These are phyloP conservation scores for Pleurotus tuoliensis DNA, from an alignment of 768 basidiomycete species.

Conservation along the genomic window DNA sequence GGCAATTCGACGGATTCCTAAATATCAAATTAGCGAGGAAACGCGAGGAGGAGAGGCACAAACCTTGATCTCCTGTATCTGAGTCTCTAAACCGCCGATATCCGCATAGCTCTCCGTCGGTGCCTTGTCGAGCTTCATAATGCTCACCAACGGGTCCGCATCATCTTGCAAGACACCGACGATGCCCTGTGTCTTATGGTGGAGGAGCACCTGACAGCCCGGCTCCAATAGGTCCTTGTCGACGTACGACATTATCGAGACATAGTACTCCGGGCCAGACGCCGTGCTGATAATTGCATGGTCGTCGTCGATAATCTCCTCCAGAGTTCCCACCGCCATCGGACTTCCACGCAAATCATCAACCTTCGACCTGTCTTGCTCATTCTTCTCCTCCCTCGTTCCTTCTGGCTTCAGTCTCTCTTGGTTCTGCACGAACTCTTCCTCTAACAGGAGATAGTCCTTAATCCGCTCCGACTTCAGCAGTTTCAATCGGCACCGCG, in stretches of 20 bases:
- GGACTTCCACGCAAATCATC: slow-evolving; percentile 94
- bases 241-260: slow-evolving; percentile 96
- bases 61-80: slow-evolving; percentile 99
- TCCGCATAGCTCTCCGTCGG: slow-evolving; percentile 99
- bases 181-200: slow-evolving; percentile 93
- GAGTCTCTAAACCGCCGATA: slow-evolving; percentile 92
- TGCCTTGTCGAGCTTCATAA: slow-evolving; percentile 99
- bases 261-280: slow-evolving; percentile 94
- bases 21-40: slow-evolving; percentile 3
- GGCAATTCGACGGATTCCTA: slow-evolving; percentile 98
- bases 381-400: slow-evolving; percentile 90
- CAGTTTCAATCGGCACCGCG: slow-evolving; percentile 90
- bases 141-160: slow-evolving; percentile 90
- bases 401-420: slow-evolving; percentile 86
- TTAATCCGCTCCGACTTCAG: slow-evolving; percentile 98
- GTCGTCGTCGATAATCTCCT: slow-evolving; percentile 97
- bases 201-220: slow-evolving; percentile 89
- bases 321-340: slow-evolving; percentile 97
- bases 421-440: slow-evolving; percentile 92
- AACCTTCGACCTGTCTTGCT: slow-evolving; percentile 89
- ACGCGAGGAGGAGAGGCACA: slow-evolving; percentile 11
- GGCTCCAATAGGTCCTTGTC: slow-evolving; percentile 98
- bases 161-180: slow-evolving; percentile 97
- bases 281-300: slow-evolving; percentile 98
- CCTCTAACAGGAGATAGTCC: slow-evolving; percentile 93